Percentiles rank a stretch among this genome's conserved stretches.
These are phyloP conservation scores for Trametes cingulata DNA, from an alignment of 768 basidiomycete genomes.

Conservation along the genomic window DNA sequence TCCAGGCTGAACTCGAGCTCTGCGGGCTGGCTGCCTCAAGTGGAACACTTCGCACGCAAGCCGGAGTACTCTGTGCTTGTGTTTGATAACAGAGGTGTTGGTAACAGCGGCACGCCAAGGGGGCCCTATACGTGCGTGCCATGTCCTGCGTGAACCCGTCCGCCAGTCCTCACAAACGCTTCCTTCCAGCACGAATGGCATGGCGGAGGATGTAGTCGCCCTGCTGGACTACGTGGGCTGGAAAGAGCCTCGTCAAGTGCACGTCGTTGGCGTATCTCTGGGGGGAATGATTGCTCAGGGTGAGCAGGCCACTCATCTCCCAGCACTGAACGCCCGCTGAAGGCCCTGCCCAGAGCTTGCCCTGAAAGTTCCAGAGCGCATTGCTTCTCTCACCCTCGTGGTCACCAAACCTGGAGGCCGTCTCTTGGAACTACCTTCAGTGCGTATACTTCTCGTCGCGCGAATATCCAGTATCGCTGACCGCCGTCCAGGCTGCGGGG, in stretches of 20 bases:
- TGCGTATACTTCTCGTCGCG: constrained; percentile 32
- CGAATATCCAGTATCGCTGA: neutral
- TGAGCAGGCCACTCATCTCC: constrained; percentile 25
- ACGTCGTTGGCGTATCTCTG: constrained; percentile 73
- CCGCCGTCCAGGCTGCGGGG: neutral
- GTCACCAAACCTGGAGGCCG: constrained; percentile 72
- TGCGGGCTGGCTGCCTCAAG: constrained; percentile 66
- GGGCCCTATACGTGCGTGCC: constrained; percentile 77
- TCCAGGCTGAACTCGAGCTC: constrained; percentile 60
- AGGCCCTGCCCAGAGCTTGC: constrained; percentile 56
- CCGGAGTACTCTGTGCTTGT: constrained; percentile 63
- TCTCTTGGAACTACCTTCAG: constrained; percentile 66
- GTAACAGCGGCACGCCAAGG: constrained; percentile 66
- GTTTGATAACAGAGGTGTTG: constrained; percentile 86
- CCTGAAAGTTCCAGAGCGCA: constrained; percentile 61
- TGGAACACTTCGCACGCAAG: constrained; percentile 58
- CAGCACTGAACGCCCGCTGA: too few species aligned
- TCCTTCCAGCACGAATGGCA: constrained; percentile 58
- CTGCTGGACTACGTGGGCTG: constrained; percentile 73
- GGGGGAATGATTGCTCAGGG: constrained; percentile 88
- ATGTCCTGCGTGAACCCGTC: neutral
- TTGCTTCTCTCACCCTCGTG: constrained; percentile 62
- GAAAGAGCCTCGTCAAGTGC: constrained; percentile 59
- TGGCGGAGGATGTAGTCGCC: constrained; percentile 74
- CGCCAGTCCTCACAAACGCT: neutral